Evolutionary conservation across 192 early-diverging fungal genomes (phyloP).

Genomic region (Backusella psychrophila): DNA sequence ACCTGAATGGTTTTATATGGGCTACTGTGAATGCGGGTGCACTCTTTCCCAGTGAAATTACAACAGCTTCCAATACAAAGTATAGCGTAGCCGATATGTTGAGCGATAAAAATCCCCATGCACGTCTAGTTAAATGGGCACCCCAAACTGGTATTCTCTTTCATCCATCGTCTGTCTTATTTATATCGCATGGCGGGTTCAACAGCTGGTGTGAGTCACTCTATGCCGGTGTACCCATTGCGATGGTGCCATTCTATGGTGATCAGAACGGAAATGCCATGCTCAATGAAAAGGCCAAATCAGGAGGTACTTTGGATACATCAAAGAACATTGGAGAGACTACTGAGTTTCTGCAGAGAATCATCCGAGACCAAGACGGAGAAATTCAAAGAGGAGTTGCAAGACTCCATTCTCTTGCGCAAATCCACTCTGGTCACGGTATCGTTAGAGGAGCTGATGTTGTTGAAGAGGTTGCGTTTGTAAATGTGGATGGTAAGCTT

Average conservation of each 20-base stretch:
- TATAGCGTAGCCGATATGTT: background rate
- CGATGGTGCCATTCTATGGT: conserved; percentile 29
- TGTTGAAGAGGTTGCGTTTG: conserved; percentile 25
- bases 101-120: background rate
- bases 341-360: background rate
- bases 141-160: conserved; percentile 33
- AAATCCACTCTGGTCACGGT: conserved; percentile 13
- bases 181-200: conserved; percentile 30
- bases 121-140: conserved; percentile 7
- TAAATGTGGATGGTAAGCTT: background rate
- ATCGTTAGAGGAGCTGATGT: conserved; percentile 12
- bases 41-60: background rate
- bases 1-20: conserved; percentile 39
- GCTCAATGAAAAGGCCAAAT: background rate
- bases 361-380: background rate
- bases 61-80: background rate
- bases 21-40: background rate
- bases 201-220: conserved; percentile 29
- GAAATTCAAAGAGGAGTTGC: background rate
- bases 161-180: conserved; percentile 21
- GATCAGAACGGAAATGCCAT: conserved; percentile 25
- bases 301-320: background rate
- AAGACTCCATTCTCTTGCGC: background rate
- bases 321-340: background rate
- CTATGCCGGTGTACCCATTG: conserved; percentile 21